These are phyloP conservation scores for Neurospora intermedia DNA, from an alignment of 495 filamentous ascomycete species.

Conservation along the genomic window DNA sequence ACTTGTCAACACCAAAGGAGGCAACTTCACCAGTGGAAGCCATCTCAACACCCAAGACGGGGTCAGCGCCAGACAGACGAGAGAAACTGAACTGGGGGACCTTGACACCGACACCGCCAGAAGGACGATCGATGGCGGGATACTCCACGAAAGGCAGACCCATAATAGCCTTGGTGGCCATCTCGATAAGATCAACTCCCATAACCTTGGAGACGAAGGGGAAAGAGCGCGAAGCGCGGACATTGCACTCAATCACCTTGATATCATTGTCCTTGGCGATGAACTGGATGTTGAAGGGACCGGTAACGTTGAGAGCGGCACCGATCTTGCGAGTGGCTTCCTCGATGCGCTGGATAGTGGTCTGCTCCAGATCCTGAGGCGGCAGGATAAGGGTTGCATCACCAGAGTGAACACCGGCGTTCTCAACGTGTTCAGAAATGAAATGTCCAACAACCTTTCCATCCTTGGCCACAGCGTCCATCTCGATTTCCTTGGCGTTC, in stretches of 20 bases:
- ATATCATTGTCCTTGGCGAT: constrained; percentile 99
- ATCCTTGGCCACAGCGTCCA: constrained; percentile 84
- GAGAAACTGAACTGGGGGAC: constrained; percentile 99
- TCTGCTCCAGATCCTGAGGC: constrained; percentile 82
- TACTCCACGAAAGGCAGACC: constrained; percentile 72
- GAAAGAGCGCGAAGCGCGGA: constrained; percentile 90
- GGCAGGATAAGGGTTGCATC: constrained; percentile 90
- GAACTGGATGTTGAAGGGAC: constrained; percentile 98
- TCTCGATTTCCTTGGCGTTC: constrained; percentile 94
- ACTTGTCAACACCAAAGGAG: constrained; percentile 90
- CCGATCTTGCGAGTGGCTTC: constrained; percentile 95
- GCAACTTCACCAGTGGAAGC: constrained; percentile 97
- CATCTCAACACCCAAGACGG: constrained; percentile 97
- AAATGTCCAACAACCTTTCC: constrained; percentile 86
- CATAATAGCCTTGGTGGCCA: constrained; percentile 97
- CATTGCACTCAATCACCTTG: constrained; percentile 99
- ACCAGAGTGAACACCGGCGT: constrained; percentile 92
- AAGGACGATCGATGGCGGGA: constrained; percentile 60
- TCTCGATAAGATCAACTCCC: constrained; percentile 95
- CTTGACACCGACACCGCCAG: constrained; percentile 89
- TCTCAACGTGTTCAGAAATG: constrained; percentile 92
- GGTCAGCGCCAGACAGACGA: constrained; percentile 87
- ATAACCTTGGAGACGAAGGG: constrained; percentile 98
- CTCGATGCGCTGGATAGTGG: constrained; percentile 83
- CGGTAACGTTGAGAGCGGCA: constrained; percentile 88